A percentile compares a stretch with the other conserved stretches of the same genome.
These are phyloP conservation scores for Clitocybe nebularis DNA, from an alignment of 1,284 basidiomycete genomes.

Conservation along the genomic window DNA sequence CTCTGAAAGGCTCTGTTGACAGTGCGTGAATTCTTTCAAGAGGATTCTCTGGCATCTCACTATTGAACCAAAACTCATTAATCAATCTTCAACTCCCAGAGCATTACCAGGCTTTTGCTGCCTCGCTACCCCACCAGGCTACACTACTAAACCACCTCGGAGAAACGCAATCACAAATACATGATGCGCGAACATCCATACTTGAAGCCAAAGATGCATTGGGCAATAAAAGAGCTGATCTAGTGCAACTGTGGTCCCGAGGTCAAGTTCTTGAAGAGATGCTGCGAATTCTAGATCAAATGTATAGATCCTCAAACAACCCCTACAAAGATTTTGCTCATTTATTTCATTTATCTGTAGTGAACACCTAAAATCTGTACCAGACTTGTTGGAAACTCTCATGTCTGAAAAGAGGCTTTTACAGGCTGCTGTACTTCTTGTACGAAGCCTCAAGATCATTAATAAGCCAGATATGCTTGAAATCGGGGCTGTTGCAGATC, in stretches of 20 bases:
- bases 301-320: constrained; percentile 49
- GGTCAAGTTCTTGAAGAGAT: constrained; percentile 87
- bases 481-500: constrained; percentile 89
- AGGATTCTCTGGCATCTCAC: neutral
- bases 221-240: constrained; percentile 76
- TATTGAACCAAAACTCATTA: neutral
- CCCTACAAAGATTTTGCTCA: constrained; percentile 2
- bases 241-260: constrained; percentile 82
- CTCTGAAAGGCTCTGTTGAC: constrained; percentile 81
- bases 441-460: constrained; percentile 86
- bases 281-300: constrained; percentile 85
- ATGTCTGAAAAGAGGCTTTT: constrained; percentile 94
- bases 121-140: constrained; percentile 85
- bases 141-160: constrained; percentile 68
- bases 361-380: constrained; percentile 87
- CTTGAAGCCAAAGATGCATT: constrained; percentile 77
- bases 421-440: constrained; percentile 85
- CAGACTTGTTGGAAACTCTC: constrained; percentile 89
- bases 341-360: constrained; percentile 36
- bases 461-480: constrained; percentile 92
- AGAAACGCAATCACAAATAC: constrained; percentile 70
- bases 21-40: constrained; percentile 44
- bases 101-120: constrained; percentile 90
- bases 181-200: constrained; percentile 68
- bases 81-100: constrained; percentile 36